These are phyloP conservation scores for Rubus idaeus DNA, from an alignment of 306 rosid genomes.

Conservation along the genomic window DNA sequence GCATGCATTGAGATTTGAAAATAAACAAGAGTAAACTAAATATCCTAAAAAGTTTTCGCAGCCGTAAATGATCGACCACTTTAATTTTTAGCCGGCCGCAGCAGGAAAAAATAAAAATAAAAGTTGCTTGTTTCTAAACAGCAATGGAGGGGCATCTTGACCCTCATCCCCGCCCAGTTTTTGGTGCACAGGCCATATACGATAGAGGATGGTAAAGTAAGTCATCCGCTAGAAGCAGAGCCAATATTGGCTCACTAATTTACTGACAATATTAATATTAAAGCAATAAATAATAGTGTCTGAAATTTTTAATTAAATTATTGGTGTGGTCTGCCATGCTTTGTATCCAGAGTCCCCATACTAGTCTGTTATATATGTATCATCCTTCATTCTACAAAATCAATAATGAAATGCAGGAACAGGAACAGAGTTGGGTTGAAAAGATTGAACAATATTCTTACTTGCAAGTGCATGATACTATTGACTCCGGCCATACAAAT, in stretches of 20 bases:
- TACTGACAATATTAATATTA: constrained; percentile 30
- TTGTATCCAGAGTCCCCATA: constrained; percentile 7
- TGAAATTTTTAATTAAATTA: not conserved
- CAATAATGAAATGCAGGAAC: constrained; percentile 17
- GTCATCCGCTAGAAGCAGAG: not conserved
- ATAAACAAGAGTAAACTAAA: not conserved
- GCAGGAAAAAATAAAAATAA: not conserved
- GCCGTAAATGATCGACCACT: not conserved
- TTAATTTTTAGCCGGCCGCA: not conserved
- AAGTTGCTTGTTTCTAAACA: constrained; percentile 14
- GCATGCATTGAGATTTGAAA: not conserved
- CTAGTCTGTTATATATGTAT: not conserved
- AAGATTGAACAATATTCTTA: not conserved
- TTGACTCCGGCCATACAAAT: not conserved
- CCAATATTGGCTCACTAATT: constrained; percentile 32
- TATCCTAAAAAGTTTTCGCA: not conserved
- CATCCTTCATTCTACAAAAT: not conserved
- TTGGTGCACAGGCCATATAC: constrained; percentile 4
- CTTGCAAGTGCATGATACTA: not conserved
- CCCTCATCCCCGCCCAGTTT: constrained; percentile 1
- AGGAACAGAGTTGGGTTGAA: not conserved
- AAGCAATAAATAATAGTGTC: constrained; percentile 13
- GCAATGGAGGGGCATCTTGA: constrained; percentile 43
- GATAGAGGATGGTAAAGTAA: constrained; percentile 21
- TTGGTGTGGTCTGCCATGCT: constrained; percentile 30